Percentiles rank a stretch among this genome's conserved stretches.
Evolutionary conservation across 306 rosid species (phyloP).

Genomic region (Sechiopsis laciniata): DNA sequence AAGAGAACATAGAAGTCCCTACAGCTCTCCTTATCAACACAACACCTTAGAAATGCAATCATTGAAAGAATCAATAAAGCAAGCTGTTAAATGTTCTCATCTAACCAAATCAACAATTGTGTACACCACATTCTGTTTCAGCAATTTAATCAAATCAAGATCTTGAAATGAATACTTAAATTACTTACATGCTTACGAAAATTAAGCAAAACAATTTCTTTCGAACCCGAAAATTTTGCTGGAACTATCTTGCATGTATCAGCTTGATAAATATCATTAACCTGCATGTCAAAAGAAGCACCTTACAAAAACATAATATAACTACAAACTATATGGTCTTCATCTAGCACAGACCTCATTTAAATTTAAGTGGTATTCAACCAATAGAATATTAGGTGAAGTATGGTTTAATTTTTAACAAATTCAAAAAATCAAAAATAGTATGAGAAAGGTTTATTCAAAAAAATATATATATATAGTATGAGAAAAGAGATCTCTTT

Average conservation of each 20-base stretch:
- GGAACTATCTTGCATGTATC: constrained; percentile 86
- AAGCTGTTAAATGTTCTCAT: neutral
- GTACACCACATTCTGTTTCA: neutral
- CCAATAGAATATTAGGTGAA: neutral
- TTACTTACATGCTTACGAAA: constrained; percentile 53
- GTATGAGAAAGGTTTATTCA: neutral
- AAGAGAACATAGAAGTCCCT: neutral
- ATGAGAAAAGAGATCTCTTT: neutral
- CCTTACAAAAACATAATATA: neutral
- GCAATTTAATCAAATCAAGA: neutral
- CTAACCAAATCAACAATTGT: neutral
- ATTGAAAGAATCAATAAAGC: neutral
- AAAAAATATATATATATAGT: no score
- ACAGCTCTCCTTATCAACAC: neutral
- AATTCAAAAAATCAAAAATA: neutral
- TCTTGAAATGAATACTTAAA: neutral
- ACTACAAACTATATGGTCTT: neutral
- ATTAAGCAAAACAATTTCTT: constrained; percentile 73
- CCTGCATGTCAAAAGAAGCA: constrained; percentile 41
- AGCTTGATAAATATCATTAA: constrained; percentile 58
- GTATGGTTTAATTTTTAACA: neutral
- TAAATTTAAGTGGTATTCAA: neutral
- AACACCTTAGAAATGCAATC: neutral
- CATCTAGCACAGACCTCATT: neutral
- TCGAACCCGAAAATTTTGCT: constrained; percentile 83